Base-by-base conservation (phyloP, 352 stramenopile species). In the Globisporangium uncinulatum region DNA sequence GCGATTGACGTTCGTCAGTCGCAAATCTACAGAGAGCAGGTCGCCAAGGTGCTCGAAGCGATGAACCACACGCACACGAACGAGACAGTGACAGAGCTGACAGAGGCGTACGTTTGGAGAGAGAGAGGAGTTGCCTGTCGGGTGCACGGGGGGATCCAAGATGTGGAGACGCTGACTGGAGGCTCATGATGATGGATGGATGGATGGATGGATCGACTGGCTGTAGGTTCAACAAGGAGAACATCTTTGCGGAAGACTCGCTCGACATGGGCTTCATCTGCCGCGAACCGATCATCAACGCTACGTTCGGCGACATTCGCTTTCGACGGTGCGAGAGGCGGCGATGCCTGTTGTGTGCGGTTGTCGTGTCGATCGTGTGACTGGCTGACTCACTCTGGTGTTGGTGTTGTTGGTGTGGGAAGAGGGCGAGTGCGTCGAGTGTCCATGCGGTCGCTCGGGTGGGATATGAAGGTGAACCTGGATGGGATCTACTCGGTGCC, bases 51-150 rank as follows among this genome's bases (percentile, higher is more conserved):
- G 43, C 70, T 95, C 31, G 73, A 79, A 50, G 77, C 78, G 7
- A 93, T 93, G 83, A 74, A 91, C 48, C 85, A 95, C 61, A 95
- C 78, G 51, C 84, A 95, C 63, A 93, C 84, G 42, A 93, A 93
- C 46, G 85, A 95, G 59, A 92, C 79, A 0, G 85, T 95, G 44
- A 95, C 85, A 2, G 85, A 95, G 58, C 62, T 95, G 52, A 95
- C 85, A 9, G 85, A 95, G 66, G 71, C 74, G 84, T 94, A 82
- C 45, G 74, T 73, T 29, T 29, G n/a, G n/a, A 29, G 24, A 29
- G 24, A 29, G 24, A 29, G 24, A 29, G 24, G 24, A 29, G 24
- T 29, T 29, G 24, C 24, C 24, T 29, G 24, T 29, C 24, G 24
- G 4, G 8, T 50, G 20, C 19, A n/a, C 36, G 11, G n/a, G 17